phyloP scores from a whole-genome alignment of 2,329 filamentous ascomycete species.

The Trichophyton simii region DNA sequence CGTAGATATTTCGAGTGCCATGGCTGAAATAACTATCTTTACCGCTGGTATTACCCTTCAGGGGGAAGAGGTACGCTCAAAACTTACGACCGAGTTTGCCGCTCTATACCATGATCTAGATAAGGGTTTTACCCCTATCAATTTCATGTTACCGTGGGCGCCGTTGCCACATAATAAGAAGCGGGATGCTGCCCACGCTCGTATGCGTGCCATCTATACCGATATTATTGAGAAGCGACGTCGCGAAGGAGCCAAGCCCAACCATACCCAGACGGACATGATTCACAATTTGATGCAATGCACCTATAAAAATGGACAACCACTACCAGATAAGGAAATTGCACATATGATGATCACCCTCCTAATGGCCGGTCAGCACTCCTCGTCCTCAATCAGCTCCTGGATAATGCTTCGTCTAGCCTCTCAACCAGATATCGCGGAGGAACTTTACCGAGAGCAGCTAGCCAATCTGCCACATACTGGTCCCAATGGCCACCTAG shows the following conservation, averaged over 20 bases:
- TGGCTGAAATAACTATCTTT: constrained; percentile 69
- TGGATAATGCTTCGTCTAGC: constrained; percentile 69
- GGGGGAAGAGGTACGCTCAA: constrained; percentile 49
- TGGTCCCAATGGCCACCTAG: constrained; percentile 24
- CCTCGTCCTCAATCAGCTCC: constrained; percentile 61
- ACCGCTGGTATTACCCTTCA: constrained; percentile 37
- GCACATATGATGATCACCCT: constrained; percentile 80
- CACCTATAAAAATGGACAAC: constrained; percentile 59
- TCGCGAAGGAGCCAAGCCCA: constrained; percentile 37
- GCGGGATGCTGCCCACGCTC: constrained; percentile 56
- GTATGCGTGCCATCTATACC: constrained; percentile 58
- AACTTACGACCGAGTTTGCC: constrained; percentile 59
- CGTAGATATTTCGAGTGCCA: constrained; percentile 51
- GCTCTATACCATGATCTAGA: constrained; percentile 69
- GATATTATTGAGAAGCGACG: constrained; percentile 54
- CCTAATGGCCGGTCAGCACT: constrained; percentile 74
- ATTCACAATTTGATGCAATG: constrained; percentile 68
- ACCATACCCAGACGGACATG: constrained; percentile 47
- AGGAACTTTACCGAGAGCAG: constrained; percentile 60
- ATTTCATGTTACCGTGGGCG: constrained; percentile 70
- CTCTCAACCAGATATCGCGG: constrained; percentile 53
- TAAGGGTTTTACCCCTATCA: constrained; percentile 65
- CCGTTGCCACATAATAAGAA: constrained; percentile 64
- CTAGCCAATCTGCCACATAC: constrained; percentile 33
- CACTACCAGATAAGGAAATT: constrained; percentile 60